Evolutionary conservation across 1,284 basidiomycete species (phyloP), one percentile per base, ranked within the genome.

Genomic region (Tranzscheliella williamsii): DNA sequence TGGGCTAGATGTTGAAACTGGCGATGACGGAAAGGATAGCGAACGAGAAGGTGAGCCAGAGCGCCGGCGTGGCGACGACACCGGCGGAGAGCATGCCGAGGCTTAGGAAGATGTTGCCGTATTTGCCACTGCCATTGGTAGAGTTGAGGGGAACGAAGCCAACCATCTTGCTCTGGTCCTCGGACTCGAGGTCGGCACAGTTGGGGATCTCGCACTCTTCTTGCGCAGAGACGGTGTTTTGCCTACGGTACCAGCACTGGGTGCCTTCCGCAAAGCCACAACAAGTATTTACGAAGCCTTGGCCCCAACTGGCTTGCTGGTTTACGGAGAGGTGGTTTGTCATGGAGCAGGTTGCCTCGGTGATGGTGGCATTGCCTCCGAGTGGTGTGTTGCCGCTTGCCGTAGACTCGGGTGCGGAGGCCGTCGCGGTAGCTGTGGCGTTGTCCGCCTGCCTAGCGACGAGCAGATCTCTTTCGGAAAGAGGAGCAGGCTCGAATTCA

Each of bases 261-360:
- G 61, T 47, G 3, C 49, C 40, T 9, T 35, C 30, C 4, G 36
- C 39, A n/a, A 48, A 54, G 11, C 57, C 51, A 23, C 68, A 71
- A 45, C 68, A 71, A 1, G 68, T 63, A 40, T 61, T 71, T 32
- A 71, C 42, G 29, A 66, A 55, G 3, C 50, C 51, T 20, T 65
- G 57, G 5, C 53, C 57, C 68, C 68, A 71, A 15, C 62, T 62
- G 1, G 68, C 65, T 39, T 71, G 68, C 33, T 71, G 68, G 39
- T 68, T 71, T 7, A 41, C 31, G 11, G 50, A 23, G 31, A 71
- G 49, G 16, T 56, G 42, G 40, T 68, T 71, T 21, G 43, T 43
- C 43, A 68, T 43, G 20, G 35, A 35, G 41, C 68, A 71, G 0
- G 48, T 45, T 20, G 56, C 21, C 24, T 63, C 64, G 20, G 50